phyloP scores from a whole-genome alignment of 2,329 filamentous ascomycete species.

The Raffaelea deltoideospora region DNA sequence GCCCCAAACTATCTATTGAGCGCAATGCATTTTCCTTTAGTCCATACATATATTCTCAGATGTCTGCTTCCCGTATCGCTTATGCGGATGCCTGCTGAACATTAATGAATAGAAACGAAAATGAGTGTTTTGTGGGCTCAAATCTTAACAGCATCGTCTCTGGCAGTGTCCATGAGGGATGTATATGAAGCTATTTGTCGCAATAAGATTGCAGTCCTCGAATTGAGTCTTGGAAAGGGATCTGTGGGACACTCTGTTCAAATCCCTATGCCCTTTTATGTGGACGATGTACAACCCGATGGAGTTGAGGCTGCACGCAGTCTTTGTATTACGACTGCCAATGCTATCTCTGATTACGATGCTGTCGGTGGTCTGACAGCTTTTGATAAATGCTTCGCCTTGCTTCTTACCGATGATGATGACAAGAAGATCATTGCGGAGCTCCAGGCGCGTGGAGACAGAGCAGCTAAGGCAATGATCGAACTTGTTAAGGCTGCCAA shows the following conservation, averaged over 20 bases:
- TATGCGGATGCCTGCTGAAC: too few relatives aligned
- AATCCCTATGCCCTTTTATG: conserved; percentile 51
- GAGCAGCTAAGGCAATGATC: conserved; percentile 61
- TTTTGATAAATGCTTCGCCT: conserved; percentile 71
- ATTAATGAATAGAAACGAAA: conserved; percentile 29
- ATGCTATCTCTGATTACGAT: conserved; percentile 56
- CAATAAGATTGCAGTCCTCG: conserved; percentile 74
- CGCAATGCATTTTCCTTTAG: not conserved
- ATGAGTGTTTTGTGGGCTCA: conserved; percentile 56
- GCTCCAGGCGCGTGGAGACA: conserved; percentile 62
- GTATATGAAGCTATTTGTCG: conserved; percentile 68
- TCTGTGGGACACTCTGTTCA: conserved; percentile 47
- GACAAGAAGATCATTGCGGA: conserved; percentile 59
- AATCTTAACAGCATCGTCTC: conserved; percentile 55
- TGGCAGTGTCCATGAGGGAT: conserved; percentile 70
- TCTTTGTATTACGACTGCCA: conserved; percentile 77
- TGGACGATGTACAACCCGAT: conserved; percentile 55
- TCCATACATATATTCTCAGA: not conserved
- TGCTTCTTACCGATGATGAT: conserved; percentile 75
- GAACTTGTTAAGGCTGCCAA: conserved; percentile 67
- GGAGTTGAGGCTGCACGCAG: conserved; percentile 52
- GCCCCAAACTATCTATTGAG: too few relatives aligned
- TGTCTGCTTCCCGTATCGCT: not conserved
- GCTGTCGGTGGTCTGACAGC: conserved; percentile 49
- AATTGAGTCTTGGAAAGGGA: conserved; percentile 50